Evolutionary conservation across 306 rosid genomes (phyloP).

Genomic region (Corylus avellana): DNA sequence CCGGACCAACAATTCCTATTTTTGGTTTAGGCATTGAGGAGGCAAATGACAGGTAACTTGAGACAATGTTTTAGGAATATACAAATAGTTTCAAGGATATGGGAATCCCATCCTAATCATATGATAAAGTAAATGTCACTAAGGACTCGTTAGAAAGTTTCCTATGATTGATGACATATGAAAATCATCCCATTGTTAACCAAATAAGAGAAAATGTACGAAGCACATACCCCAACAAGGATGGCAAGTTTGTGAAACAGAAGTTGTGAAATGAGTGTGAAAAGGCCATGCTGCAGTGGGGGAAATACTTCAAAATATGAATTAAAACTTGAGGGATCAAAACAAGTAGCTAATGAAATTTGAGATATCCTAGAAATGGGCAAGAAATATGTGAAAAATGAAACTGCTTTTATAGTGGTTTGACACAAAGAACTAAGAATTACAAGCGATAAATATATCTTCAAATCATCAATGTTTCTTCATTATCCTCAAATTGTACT

Average conservation of each 20-base stretch:
- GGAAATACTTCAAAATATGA: neutral
- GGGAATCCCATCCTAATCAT: slow-evolving; percentile 11
- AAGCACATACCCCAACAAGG: neutral
- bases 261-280: slow-evolving; percentile 1
- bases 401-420: neutral
- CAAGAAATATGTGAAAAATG: neutral
- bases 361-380: neutral
- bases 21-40: slow-evolving; percentile 56
- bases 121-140: slow-evolving; percentile 20
- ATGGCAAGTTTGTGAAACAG: neutral
- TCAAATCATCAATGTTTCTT: neutral
- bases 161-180: neutral
- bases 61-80: slow-evolving; percentile 3
- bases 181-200: neutral
- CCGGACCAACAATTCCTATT: slow-evolving; percentile 96
- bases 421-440: neutral
- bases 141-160: neutral
- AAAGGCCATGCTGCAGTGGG: neutral
- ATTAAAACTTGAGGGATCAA: neutral
- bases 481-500: neutral
- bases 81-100: slow-evolving; percentile 19
- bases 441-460: neutral
- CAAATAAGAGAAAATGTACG: neutral
- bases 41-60: slow-evolving; percentile 90
- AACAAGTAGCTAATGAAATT: neutral